Evolutionary conservation across 495 filamentous ascomycete species (phyloP).

Genomic region (Hypoxylon cercidicola): DNA sequence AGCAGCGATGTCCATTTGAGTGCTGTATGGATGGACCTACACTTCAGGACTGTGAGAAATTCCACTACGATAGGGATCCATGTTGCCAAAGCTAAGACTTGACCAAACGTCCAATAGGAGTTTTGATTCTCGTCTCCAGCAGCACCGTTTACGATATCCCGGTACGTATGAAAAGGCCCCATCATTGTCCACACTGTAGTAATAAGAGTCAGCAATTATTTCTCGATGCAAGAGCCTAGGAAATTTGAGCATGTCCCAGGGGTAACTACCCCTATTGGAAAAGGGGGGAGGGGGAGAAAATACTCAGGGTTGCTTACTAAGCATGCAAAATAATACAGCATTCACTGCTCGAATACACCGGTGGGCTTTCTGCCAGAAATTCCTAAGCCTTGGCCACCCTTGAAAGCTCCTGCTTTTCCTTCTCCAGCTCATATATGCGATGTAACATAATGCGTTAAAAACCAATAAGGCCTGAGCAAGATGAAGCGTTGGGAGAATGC

Average conservation of each 20-base stretch:
- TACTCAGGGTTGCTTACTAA: conserved; percentile 1
- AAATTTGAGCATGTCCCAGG: too few species aligned
- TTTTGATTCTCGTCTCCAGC: conserved; percentile 23
- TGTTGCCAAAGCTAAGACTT: conserved; percentile 21
- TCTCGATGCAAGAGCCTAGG: too few species aligned
- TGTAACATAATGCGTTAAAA: conserved; percentile 19
- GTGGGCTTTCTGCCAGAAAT: neutral
- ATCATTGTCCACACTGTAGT: conserved; percentile 25
- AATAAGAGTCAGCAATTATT: too few species aligned
- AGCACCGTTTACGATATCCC: neutral
- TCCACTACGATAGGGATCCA: conserved; percentile 27
- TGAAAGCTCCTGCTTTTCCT: neutral
- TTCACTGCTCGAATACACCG: conserved; percentile 7
- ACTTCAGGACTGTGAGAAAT: conserved; percentile 9
- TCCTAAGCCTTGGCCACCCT: conserved; percentile 2
- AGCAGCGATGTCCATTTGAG: neutral
- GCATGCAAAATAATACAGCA: neutral
- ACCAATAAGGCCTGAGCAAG: conserved; percentile 12
- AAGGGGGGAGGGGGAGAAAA: too few species aligned
- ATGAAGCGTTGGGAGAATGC: conserved; percentile 1
- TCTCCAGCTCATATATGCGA: conserved; percentile 1
- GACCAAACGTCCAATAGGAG: conserved; percentile 27
- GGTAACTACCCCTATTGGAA: too few species aligned
- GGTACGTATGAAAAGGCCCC: conserved; percentile 16
- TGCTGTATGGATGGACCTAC: conserved; percentile 1